Percentiles rank a stretch among this genome's conserved stretches.
Conservation (phyloP, 179 eudicot species). For the Camellia oleifera region DNA sequence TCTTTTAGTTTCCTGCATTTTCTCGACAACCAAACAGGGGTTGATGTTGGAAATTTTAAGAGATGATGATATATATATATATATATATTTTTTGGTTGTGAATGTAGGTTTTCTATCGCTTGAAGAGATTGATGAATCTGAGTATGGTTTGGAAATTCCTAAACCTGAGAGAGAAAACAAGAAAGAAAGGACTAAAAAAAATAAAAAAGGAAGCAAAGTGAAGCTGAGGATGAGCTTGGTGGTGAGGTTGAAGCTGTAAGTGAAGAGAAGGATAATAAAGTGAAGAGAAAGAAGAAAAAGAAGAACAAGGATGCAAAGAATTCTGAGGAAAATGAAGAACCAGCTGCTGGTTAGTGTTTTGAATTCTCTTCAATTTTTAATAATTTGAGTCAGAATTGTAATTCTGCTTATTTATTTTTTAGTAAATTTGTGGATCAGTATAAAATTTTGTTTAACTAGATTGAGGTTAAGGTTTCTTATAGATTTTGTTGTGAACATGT, state of each 20-base stretch:
- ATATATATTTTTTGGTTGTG: background rate
- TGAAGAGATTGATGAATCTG: slow-evolving; percentile 87
- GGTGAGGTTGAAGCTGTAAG: slow-evolving; percentile 23
- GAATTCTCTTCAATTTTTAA: background rate
- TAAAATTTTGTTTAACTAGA: background rate
- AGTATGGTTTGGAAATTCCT: slow-evolving; percentile 51
- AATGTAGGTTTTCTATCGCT: slow-evolving; percentile 70
- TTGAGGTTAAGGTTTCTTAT: background rate
- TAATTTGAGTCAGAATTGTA: background rate
- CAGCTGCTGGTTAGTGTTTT: slow-evolving; percentile 31
- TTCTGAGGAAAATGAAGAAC: slow-evolving; percentile 26
- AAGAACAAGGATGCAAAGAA: slow-evolving; percentile 29
- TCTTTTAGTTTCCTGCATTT: background rate
- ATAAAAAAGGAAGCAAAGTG: slow-evolving; percentile 39
- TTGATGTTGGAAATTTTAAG: background rate
- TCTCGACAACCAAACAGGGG: background rate
- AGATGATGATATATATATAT: background rate
- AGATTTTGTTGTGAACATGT: no score
- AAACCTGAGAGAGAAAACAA: slow-evolving; percentile 25
- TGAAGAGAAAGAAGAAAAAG: slow-evolving; percentile 23
- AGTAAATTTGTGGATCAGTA: background rate
- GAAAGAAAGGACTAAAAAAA: slow-evolving; percentile 19
- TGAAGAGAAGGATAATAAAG: slow-evolving; percentile 22
- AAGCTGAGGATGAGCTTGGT: slow-evolving; percentile 21
- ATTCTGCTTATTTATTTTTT: background rate